These are phyloP conservation scores for Carex scoparia DNA, from an alignment of 176 grass and related monocot species.

Conservation along the genomic window DNA sequence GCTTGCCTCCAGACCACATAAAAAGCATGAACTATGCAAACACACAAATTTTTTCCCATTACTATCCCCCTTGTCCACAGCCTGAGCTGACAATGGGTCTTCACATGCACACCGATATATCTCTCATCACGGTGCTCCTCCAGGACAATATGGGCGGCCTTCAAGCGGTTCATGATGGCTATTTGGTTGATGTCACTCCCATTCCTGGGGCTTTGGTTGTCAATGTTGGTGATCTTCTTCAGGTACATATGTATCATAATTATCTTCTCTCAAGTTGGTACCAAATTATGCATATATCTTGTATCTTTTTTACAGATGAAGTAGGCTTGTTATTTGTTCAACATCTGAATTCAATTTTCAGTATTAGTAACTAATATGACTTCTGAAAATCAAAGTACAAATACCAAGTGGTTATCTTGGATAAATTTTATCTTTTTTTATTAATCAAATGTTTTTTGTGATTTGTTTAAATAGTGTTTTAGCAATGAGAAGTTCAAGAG, in stretches of 20 bases:
- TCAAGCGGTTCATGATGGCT: constrained; percentile 17
- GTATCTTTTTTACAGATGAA: no score
- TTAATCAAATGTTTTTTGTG: no score
- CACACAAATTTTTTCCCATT: constrained; percentile 12
- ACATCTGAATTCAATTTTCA: no score
- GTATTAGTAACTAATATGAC: no score
- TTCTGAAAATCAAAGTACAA: no score
- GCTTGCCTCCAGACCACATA: neutral
- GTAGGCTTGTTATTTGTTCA: no score
- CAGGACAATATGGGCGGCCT: constrained; percentile 27
- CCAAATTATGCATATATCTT: no score
- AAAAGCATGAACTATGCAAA: constrained; percentile 18
- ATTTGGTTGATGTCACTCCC: constrained; percentile 2
- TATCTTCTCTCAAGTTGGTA: no score
- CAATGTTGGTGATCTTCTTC: constrained; percentile 28
- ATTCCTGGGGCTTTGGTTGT: constrained; percentile 11
- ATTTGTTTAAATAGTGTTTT: neutral
- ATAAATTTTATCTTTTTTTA: no score
- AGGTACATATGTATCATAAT: neutral
- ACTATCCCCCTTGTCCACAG: constrained; percentile 31
- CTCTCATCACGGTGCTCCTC: constrained; percentile 29
- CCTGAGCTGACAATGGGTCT: constrained; percentile 28
- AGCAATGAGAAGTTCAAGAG: constrained; percentile 28
- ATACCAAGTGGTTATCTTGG: no score
- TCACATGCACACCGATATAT: constrained; percentile 21